Evolutionary conservation across 2,329 filamentous ascomycete species (phyloP), one percentile per base, ranked within the genome.

Genomic region (Coniochaeta prunicola): DNA sequence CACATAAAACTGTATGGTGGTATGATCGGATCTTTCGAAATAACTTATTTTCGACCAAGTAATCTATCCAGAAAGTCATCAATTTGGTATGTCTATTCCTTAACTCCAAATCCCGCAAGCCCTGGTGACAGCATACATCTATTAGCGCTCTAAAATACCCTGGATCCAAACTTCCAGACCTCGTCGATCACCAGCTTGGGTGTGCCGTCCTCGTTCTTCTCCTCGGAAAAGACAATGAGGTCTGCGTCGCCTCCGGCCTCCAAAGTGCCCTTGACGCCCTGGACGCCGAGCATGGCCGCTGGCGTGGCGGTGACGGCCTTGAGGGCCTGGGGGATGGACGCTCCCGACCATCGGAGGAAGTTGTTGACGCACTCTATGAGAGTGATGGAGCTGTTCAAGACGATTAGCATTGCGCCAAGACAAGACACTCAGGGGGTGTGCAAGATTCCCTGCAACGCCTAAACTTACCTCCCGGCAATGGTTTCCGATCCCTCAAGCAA

Each of bases 301-400:
- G 91, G 91, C 0, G 90, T 92, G 34, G 82, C 77, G 0, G 91
- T 94, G 31, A 92, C 90, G 9, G 89, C 83, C 62, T 81, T 83
- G 53, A 94, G 73, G 1, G 87, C 89, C 67, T 87, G 81, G 0
- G 88, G 83, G 36, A 92, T 80, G 36, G 79, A 80, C 5, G 84
- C 81, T 15, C 87, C 88, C 1, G 87, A 87, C 87, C 88, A 93
- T 60, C 81, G 81, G 64, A 91, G 77, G 70, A 94, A 92, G 72
- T 94, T 94, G 68, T 86, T 88, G 58, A 92, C 85, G 66, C 91
- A 94, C 65, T 93, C 88, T 42, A 92, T 81, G n/a, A 96, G 78
- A 7, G 87, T 87, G 57, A 87, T 85, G 45, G 85, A 86, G 65
- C 84, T 88, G 12, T 26, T 17, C 10, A 28, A 12, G 45, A n/a